Evolutionary conservation across 1,139 yeast genomes (phyloP), one percentile per base, ranked within the genome.

Genomic region (Suhomyces bokatorum): DNA sequence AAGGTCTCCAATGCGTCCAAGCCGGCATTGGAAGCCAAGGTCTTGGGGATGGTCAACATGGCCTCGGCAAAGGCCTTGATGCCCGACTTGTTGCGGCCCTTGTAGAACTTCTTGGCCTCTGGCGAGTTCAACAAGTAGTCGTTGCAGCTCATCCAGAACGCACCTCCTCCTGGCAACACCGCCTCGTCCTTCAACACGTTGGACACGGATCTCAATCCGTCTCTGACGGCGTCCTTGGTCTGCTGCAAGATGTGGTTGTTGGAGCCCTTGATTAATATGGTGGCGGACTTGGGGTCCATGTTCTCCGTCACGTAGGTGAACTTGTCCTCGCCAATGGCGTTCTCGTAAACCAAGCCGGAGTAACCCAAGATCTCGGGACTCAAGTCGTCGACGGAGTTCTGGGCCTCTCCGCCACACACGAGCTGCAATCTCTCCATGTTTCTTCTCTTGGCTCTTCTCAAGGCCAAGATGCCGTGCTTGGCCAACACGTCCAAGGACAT

Each of bases 361-460:
- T 70, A 86, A 14, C 99, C 99, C 50, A 95, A 77, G n/a, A 88
- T 74, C 3, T 77, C 80, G 6, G 95, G 91, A n/a, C 83, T 62
- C 60, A 95, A 77, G 63, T 93, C 98, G 60, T 95, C 99, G 35
- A 91, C 98, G 13, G 97, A 86, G 69, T 95, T 95, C 69, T 91
- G 98, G 10, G 99, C 99, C 63, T 87, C 95, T 56, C 99, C 99
- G 24, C 98, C 99, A 56, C 96, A 88, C 39, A 91, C 90, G 50
- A 95, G 78, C 70, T 95, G 99, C 60, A 95, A 78, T 64, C 99
- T 83, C 71, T 95, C 99, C 99, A 95, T 93, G 67, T 95, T 95
- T 73, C 99, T 85, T 75, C 99, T 83, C 76, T 95, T 95, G 38
- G 99, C 99, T 64, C 99, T 83, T 75, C 99, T 85, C 58, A 95